Evolutionary conservation across 495 filamentous ascomycete species (phyloP), one percentile per base, ranked within the genome.

Genomic region (Aspergillus sparsus): DNA sequence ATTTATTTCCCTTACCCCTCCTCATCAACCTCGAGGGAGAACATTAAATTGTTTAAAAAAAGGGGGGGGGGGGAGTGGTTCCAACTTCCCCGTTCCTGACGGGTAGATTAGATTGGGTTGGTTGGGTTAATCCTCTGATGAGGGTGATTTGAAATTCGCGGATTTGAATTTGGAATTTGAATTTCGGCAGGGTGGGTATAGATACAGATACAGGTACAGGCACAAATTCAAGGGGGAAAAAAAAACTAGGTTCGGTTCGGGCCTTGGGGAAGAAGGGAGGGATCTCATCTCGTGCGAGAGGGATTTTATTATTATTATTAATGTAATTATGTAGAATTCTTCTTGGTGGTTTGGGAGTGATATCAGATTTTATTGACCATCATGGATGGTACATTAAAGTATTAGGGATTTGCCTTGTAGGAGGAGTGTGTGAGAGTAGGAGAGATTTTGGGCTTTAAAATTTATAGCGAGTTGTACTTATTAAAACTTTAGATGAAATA

Each of bases 41-140:
- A 27, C 21, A n/a, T n/a, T n/a, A n/a, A n/a, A n/a, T n/a, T n/a
- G n/a, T n/a, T n/a, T n/a, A n/a, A n/a, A n/a, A n/a, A n/a, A n/a
- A n/a, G n/a, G n/a, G n/a, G n/a, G n/a, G n/a, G n/a, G n/a, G n/a
- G n/a, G n/a, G n/a, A n/a, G n/a, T n/a, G n/a, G n/a, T n/a, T n/a
- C n/a, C n/a, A n/a, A n/a, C n/a, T n/a, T n/a, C n/a, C n/a, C n/a
- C n/a, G n/a, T n/a, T 42, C 9, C 39, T 42, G 39, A 42, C 44
- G 52, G 52, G 52, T 54, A 54, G 52, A 54, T 54, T 54, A 54
- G 52, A 54, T 54, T 54, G 52, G 52, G 35, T 54, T 51, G 18
- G 21, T 21, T 32, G 32, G 21, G 12, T 27, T 27, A 27, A 27
- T 27, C 3, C 21, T 27, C 21, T 27, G 21, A 27, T 27, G 21